These are phyloP conservation scores for Parasitella parasitica DNA, from an alignment of 371 early-diverging fungal genomes.

Conservation along the genomic window DNA sequence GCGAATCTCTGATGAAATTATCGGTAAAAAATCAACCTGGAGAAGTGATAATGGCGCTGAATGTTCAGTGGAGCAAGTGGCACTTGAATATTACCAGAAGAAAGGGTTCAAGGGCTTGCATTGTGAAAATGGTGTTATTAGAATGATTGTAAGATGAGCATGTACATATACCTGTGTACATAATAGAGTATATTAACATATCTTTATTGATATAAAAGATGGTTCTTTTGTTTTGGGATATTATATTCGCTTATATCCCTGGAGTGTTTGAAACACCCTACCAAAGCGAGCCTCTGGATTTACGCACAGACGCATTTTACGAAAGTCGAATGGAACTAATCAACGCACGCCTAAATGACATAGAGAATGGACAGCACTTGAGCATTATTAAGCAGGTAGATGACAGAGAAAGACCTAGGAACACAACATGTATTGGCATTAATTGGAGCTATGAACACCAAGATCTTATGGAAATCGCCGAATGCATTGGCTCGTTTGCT, in stretches of 20 bases:
- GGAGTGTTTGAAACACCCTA: conserved; percentile 78
- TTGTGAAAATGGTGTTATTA: conserved; percentile 64
- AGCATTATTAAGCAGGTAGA: conserved; percentile 47
- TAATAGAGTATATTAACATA: not conserved
- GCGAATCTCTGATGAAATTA: conserved; percentile 29
- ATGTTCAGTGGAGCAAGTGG: conserved; percentile 60
- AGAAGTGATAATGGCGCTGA: conserved; percentile 53
- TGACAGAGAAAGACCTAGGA: conserved; percentile 44
- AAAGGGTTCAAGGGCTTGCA: conserved; percentile 64
- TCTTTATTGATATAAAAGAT: conserved; percentile 42
- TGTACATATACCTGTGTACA: no score
- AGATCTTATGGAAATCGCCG: conserved; percentile 56
- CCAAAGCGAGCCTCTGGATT: conserved; percentile 72
- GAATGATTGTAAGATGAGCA: conserved; percentile 42
- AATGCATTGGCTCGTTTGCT: conserved; percentile 61
- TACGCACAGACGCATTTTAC: conserved; percentile 69
- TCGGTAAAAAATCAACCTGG: conserved; percentile 45
- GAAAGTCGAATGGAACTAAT: conserved; percentile 51
- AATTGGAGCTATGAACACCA: conserved; percentile 58
- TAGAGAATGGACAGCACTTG: conserved; percentile 37
- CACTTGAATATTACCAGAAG: conserved; percentile 58
- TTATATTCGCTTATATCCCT: conserved; percentile 63
- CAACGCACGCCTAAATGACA: conserved; percentile 52
- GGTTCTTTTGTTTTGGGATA: conserved; percentile 72
- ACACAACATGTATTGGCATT: conserved; percentile 59